phyloP scores from a whole-genome alignment of 257 asterid species.

The Solanum pimpinellifolium region DNA sequence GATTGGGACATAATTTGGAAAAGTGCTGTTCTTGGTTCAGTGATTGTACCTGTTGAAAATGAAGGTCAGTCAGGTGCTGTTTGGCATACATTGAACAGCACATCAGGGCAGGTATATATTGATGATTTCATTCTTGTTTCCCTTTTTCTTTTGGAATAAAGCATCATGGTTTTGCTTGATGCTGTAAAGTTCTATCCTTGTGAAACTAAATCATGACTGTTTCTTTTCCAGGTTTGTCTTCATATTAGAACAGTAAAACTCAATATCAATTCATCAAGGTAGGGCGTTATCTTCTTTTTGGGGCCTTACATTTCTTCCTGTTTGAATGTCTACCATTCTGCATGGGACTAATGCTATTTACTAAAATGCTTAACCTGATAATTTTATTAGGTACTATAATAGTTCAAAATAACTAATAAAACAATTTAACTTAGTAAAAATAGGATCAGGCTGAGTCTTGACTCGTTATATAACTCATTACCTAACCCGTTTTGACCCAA shows the following conservation, averaged over 20 bases:
- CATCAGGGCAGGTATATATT: conserved; percentile 80
- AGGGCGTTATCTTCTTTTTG: not conserved
- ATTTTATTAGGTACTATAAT: not conserved
- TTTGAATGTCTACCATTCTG: not conserved
- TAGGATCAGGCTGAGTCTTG: not conserved
- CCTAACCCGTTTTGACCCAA: not conserved
- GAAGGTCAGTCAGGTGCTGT: conserved; percentile 77
- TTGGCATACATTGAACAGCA: conserved; percentile 71
- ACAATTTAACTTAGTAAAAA: not conserved
- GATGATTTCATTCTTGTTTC: not conserved
- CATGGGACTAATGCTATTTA: not conserved
- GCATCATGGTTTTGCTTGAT: not conserved
- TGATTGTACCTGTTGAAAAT: conserved; percentile 49
- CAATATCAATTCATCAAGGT: conserved; percentile 49
- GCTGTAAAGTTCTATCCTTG: not conserved
- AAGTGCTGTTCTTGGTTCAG: conserved; percentile 83
- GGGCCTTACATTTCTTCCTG: not conserved
- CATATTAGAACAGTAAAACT: conserved; percentile 55
- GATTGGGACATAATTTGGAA: conserved; percentile 91
- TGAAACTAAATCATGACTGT: not conserved
- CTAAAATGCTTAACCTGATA: not conserved
- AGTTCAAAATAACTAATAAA: not conserved
- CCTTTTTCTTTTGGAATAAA: not conserved
- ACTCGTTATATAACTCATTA: not conserved
- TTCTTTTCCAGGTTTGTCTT: conserved; percentile 70